Evolutionary conservation across 257 asterid genomes (phyloP).

Genomic region (Solanum peruvianum): DNA sequence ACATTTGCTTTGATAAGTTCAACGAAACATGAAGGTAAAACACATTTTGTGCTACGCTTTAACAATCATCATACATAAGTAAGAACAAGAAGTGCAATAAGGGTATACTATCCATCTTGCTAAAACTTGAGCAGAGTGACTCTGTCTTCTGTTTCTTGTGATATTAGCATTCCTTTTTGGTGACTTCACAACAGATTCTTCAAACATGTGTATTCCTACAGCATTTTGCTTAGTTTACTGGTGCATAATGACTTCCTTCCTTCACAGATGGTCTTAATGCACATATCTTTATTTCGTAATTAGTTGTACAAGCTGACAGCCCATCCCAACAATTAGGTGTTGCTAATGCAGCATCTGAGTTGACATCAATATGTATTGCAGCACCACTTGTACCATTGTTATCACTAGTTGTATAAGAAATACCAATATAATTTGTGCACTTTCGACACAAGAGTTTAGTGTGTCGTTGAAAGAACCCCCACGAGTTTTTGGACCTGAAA

Average conservation of each 20-base stretch:
- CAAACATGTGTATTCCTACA: not conserved
- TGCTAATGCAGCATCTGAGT: not conserved
- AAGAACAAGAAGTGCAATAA: not conserved
- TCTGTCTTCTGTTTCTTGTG: not conserved
- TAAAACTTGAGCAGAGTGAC: not conserved
- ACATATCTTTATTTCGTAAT: constrained; percentile 28
- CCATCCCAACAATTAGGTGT: constrained; percentile 37
- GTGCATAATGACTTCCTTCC: not conserved
- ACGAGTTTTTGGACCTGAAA: constrained; percentile 15
- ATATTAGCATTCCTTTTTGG: not conserved
- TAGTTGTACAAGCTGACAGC: constrained; percentile 15
- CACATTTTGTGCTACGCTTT: not conserved
- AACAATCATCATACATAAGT: not conserved
- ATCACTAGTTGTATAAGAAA: not conserved
- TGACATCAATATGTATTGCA: not conserved
- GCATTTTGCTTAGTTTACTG: not conserved
- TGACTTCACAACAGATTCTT: not conserved
- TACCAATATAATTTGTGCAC: constrained; percentile 33
- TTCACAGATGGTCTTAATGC: constrained; percentile 23
- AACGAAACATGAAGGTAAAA: not conserved
- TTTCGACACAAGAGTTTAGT: constrained; percentile 33
- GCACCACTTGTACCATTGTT: not conserved
- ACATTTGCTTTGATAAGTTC: not conserved
- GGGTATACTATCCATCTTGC: not conserved
- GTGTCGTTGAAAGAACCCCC: constrained; percentile 24